phyloP scores from a whole-genome alignment of 169 alveolate genomes.

The Cyclospora cayetanensis region DNA sequence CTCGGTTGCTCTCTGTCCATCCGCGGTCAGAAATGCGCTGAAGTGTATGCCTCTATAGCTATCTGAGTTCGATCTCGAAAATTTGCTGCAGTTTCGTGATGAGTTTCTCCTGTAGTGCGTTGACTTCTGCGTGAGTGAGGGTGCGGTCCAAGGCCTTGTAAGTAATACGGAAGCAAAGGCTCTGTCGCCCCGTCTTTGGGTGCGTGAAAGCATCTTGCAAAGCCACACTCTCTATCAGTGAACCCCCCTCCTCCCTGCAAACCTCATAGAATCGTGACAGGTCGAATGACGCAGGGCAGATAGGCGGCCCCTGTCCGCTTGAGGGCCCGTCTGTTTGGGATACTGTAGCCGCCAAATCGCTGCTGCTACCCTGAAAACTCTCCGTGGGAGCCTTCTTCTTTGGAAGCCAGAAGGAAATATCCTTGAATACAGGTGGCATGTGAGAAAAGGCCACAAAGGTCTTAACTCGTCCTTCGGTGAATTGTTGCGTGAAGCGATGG shows the following conservation, averaged over 20 bases:
- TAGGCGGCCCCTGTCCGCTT: not conserved
- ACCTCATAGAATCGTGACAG: slow-evolving; percentile 74
- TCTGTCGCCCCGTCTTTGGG: slow-evolving; percentile 73
- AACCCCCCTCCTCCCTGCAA: slow-evolving; percentile 78
- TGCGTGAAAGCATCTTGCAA: slow-evolving; percentile 82
- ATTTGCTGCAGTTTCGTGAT: not conserved
- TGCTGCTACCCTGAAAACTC: not conserved
- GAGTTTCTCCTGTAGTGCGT: slow-evolving; percentile 41
- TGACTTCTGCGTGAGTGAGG: slow-evolving; percentile 56
- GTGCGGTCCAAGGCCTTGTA: slow-evolving; percentile 68
- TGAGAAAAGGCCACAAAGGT: slow-evolving; percentile 83
- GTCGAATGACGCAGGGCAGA: not conserved
- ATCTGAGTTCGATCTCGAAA: slow-evolving; percentile 1
- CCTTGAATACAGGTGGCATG: slow-evolving; percentile 88
- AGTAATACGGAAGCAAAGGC: slow-evolving; percentile 64
- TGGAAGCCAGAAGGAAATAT: slow-evolving; percentile 83
- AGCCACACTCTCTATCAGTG: slow-evolving; percentile 85
- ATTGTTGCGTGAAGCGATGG: slow-evolving; percentile 80
- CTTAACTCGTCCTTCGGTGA: slow-evolving; percentile 80
- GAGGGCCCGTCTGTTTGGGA: no score
- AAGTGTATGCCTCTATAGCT: not conserved
- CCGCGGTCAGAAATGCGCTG: no score
- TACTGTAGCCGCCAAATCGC: not conserved
- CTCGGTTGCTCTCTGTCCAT: no score
- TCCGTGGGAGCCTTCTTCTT: not conserved